phyloP scores from a whole-genome alignment of 2,329 filamentous ascomycete genomes.

The Keithomyces neogunnii region DNA sequence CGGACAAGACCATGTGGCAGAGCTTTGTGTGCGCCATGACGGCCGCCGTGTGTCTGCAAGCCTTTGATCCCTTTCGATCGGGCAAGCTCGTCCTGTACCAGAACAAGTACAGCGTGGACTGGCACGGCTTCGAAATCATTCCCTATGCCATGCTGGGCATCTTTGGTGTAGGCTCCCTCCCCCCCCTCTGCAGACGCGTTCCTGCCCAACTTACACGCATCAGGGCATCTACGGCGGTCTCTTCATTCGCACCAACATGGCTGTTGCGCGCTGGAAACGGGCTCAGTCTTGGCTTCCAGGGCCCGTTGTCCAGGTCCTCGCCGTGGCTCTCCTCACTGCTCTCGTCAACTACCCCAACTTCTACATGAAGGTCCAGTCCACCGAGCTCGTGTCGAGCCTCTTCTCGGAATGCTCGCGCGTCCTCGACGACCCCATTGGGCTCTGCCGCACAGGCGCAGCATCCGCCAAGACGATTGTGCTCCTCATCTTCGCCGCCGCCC shows the following conservation, averaged over 20 bases:
- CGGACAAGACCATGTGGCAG: slow-evolving; percentile 99
- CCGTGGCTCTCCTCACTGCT: slow-evolving; percentile 75
- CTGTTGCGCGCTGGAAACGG: slow-evolving; percentile 72
- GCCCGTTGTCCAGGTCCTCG: slow-evolving; percentile 70
- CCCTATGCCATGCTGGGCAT: slow-evolving; percentile 84
- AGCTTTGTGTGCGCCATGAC: slow-evolving; percentile 99
- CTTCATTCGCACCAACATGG: slow-evolving; percentile 93
- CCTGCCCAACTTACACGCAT: slow-evolving; percentile 9
- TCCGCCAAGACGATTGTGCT: slow-evolving; percentile 77
- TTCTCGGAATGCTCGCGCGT: slow-evolving; percentile 85
- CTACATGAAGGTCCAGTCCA: slow-evolving; percentile 89
- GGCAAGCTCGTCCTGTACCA: slow-evolving; percentile 95
- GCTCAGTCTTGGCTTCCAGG: slow-evolving; percentile 55
- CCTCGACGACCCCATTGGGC: slow-evolving; percentile 76
- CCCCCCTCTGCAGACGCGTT: background rate
- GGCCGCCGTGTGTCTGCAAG: slow-evolving; percentile 88
- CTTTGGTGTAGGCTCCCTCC: slow-evolving; percentile 48
- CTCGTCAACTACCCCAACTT: slow-evolving; percentile 92
- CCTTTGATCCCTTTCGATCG: slow-evolving; percentile 87
- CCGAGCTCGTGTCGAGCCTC: slow-evolving; percentile 82
- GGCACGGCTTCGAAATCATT: slow-evolving; percentile 90
- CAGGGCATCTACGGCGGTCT: slow-evolving; percentile 86
- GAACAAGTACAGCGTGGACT: slow-evolving; percentile 82
- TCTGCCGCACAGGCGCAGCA: slow-evolving; percentile 80
- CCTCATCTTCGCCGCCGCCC: slow-evolving; percentile 69